Percentiles rank a stretch among this genome's conserved stretches.
Evolutionary conservation across 2,329 filamentous ascomycete genomes (phyloP).

Genomic region (Chrysoporthe puriensis): DNA sequence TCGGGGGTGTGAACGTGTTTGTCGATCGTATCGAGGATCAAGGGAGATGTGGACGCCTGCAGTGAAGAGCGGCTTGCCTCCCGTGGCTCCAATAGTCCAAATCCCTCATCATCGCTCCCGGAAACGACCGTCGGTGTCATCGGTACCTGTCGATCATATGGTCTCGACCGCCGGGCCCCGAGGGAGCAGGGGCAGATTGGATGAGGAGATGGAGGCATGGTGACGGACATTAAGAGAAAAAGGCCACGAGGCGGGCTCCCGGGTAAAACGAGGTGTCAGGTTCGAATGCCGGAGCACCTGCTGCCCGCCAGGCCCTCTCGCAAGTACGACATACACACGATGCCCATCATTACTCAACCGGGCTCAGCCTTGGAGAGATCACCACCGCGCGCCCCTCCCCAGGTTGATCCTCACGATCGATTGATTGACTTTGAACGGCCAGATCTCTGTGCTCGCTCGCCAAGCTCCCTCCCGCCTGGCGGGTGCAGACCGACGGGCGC

Average conservation of each 20-base stretch:
- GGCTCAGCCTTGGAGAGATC: not conserved
- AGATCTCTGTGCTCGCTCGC: conserved; percentile 2
- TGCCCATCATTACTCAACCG: conserved; percentile 2
- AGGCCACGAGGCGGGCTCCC: too few species aligned
- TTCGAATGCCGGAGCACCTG: not conserved
- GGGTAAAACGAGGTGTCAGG: not conserved
- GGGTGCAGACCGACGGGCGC: not conserved
- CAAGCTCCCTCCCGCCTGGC: conserved; percentile 2
- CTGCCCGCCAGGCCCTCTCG: not conserved
- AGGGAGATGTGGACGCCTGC: not conserved
- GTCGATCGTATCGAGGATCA: not conserved
- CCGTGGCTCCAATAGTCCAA: not conserved
- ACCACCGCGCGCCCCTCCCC: not conserved
- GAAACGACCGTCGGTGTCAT: conserved; percentile 9
- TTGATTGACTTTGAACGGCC: not conserved
- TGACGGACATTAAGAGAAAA: not conserved
- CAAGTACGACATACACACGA: not conserved
- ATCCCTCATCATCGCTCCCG: not conserved
- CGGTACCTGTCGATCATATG: conserved; percentile 5
- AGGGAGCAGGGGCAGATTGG: not conserved
- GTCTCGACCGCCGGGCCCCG: conserved; percentile 1
- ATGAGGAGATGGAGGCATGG: not conserved
- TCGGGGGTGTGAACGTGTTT: not conserved
- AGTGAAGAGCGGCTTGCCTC: not conserved
- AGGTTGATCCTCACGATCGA: not conserved